Conservation (phyloP, 108 stramenopile species). For the Discostella pseudostelligera region DNA sequence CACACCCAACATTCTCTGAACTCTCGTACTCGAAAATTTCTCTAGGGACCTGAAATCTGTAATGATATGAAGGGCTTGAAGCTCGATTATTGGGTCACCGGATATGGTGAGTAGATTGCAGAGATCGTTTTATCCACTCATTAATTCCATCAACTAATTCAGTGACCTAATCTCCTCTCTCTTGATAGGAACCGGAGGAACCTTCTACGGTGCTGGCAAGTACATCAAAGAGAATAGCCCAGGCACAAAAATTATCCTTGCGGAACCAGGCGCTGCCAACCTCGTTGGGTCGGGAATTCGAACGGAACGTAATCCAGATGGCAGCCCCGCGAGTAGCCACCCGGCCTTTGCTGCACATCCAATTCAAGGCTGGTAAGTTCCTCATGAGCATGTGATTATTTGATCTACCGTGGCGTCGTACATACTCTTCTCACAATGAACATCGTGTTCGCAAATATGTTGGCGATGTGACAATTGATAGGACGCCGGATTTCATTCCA, state of each 20-base stretch:
- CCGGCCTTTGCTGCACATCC: slow-evolving; percentile 40
- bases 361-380: slow-evolving; percentile 47
- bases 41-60: slow-evolving; percentile 56
- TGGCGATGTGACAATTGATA: background rate
- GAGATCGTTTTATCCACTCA: too few relatives aligned
- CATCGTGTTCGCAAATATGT: background rate
- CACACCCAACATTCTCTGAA: too few relatives aligned
- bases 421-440: background rate
- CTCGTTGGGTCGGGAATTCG: slow-evolving; percentile 51
- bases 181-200: slow-evolving; percentile 66
- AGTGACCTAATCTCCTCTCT: too few relatives aligned
- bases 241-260: slow-evolving; percentile 51
- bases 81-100: slow-evolving; percentile 53
- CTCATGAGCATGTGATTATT: background rate
- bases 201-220: slow-evolving; percentile 50
- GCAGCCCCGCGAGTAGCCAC: slow-evolving; percentile 43
- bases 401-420: background rate
- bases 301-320: slow-evolving; percentile 52
- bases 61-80: slow-evolving; percentile 19
- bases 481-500: slow-evolving; percentile 78
- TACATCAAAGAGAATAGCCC: slow-evolving; percentile 46
- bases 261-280: slow-evolving; percentile 57
- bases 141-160: too few relatives aligned
- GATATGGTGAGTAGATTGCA: slow-evolving; percentile 5
- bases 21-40: too few relatives aligned